These are phyloP conservation scores for Talaromyces nanjingensis DNA, from an alignment of 495 filamentous ascomycete species.

Conservation along the genomic window DNA sequence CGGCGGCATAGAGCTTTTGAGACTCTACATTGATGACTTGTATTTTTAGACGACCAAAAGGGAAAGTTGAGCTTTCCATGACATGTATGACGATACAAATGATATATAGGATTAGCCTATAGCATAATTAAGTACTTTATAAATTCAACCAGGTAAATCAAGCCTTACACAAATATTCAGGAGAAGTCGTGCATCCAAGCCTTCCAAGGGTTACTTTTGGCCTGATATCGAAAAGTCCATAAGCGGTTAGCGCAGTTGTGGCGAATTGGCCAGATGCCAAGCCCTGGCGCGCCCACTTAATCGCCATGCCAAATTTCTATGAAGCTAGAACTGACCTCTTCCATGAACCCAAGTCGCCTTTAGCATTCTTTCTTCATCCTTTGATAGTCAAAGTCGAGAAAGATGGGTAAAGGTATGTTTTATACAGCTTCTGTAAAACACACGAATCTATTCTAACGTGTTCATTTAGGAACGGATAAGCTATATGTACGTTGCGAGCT, in stretches of 20 bases:
- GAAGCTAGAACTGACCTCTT: background rate
- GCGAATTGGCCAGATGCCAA: background rate
- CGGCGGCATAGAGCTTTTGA: conserved; percentile 9
- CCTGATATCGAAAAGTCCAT: background rate
- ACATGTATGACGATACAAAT: background rate
- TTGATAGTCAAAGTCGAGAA: conserved; percentile 3
- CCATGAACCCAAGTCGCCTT: background rate
- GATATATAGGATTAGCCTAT: background rate
- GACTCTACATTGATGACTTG: background rate
- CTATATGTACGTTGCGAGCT: conserved; percentile 54
- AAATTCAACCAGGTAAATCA: no score
- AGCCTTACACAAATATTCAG: background rate
- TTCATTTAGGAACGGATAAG: conserved; percentile 54
- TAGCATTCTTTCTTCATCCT: background rate
- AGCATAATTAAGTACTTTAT: background rate
- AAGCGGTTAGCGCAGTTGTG: conserved; percentile 1
- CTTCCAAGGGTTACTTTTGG: background rate
- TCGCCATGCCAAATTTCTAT: background rate
- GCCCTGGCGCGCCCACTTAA: background rate
- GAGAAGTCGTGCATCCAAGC: background rate
- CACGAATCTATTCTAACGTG: background rate
- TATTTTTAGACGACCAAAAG: background rate
- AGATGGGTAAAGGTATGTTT: conserved; percentile 53
- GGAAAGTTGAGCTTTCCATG: background rate
- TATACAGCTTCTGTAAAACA: background rate